Evolutionary conservation across 768 basidiomycete species (phyloP).

Genomic region (Xerocomellus dryophilus): DNA sequence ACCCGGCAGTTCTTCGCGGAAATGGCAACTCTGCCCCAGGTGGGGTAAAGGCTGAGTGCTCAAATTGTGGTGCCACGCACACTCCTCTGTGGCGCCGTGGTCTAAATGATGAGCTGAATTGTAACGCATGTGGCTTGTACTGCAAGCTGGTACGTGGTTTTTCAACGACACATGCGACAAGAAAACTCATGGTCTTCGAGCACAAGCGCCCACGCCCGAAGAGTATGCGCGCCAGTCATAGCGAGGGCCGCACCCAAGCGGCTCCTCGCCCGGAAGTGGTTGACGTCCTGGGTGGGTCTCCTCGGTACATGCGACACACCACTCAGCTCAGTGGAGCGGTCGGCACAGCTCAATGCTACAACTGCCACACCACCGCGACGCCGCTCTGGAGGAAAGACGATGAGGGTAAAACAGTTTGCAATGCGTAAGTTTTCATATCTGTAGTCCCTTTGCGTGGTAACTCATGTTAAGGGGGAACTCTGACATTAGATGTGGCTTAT

Average conservation of each 20-base stretch:
- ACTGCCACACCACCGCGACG: conserved; percentile 86
- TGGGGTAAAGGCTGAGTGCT: conserved; percentile 77
- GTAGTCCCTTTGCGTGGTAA: conserved; percentile 5
- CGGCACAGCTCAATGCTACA: conserved; percentile 76
- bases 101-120: conserved; percentile 84
- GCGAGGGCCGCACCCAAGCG: conserved; percentile 64
- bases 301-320: conserved; percentile 29
- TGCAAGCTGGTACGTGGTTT: conserved; percentile 67
- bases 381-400: conserved; percentile 91
- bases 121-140: conserved; percentile 85
- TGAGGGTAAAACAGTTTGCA: conserved; percentile 88
- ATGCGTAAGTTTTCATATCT: conserved; percentile 63
- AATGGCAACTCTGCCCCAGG: conserved; percentile 44
- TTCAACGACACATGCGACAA: background rate
- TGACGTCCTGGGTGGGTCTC: conserved; percentile 66
- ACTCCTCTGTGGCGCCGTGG: conserved; percentile 86
- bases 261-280: conserved; percentile 66
- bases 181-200: conserved; percentile 20
- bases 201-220: conserved; percentile 88
- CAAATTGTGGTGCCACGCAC: conserved; percentile 85
- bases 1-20: conserved; percentile 39
- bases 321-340: conserved; percentile 29
- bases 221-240: conserved; percentile 77
- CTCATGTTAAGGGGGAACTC: conserved; percentile 9
- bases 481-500: conserved; percentile 65